Base-by-base conservation (phyloP, 345 rosid species). In the Arabis alpina region DNA sequence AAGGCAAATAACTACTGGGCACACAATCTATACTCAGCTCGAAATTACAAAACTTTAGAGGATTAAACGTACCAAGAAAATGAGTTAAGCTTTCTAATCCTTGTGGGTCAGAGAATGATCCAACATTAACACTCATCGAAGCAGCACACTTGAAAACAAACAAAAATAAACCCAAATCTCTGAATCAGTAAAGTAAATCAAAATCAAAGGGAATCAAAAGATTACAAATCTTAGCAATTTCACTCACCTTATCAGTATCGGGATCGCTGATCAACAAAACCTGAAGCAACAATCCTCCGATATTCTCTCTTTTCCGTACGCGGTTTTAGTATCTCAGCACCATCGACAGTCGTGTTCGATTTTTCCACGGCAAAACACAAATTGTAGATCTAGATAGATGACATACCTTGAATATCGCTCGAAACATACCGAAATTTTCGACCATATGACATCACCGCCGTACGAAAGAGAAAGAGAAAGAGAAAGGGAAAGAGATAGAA, bases 51-150 rank as follows among this genome's bases (percentile, higher is more conserved):
- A 54, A 60, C 10, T 11, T 59, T 23, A 13, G 5, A 44, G 32
- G 27, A 54, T 11, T 30, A 11, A 7, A 58, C 37, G 54, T 79
- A 93, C 98, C 98, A 0, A 93, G 85, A 71, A 93, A 93, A 79
- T 93, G 98, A 44, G 98, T 94, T 15, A 93, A 84, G 68, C 98
- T 97, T 73, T 89, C 96, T 7, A 93, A 84, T 51, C 96, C 97
- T 52, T 39, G 83, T 3, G 98, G 96, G 79, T 93, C 92, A 54
- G 86, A 77, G 80, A 86, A 91, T 42, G 85, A 75, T 64, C 98
- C 98, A 34, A 93, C 88, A 55, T 83, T 66, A 55, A 93, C 98
- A 68, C 82, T 58, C 98, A 93, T 93, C 32, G 90, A 86, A 72
- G 98, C 97, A 71, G 97, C 94, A 74, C 97, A 91, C 98, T 93